A percentile compares a stretch with the other conserved stretches of the same genome.
These are phyloP conservation scores for Trametes pubescens DNA, from an alignment of 1,284 basidiomycete genomes.

Conservation along the genomic window DNA sequence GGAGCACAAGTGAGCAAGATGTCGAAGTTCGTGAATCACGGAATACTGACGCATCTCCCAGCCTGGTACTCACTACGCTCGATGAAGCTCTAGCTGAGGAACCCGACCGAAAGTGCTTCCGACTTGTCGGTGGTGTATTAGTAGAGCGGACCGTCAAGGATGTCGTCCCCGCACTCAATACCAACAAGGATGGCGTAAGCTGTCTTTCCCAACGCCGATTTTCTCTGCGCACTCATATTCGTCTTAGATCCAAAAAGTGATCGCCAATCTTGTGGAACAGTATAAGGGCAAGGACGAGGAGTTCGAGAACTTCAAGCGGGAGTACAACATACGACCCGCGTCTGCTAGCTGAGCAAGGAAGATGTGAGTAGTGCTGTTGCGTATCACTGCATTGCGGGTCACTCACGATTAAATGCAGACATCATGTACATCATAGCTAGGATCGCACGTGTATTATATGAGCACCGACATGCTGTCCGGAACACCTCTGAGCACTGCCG, in stretches of 20 bases:
- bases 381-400: too few species aligned
- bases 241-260: constrained; percentile 79
- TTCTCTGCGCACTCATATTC: constrained; percentile 3
- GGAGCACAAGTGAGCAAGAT: constrained; percentile 75
- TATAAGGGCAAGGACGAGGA: constrained; percentile 91
- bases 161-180: constrained; percentile 89
- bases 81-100: constrained; percentile 80
- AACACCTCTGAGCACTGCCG: background rate
- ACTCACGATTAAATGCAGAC: background rate
- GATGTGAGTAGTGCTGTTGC: background rate
- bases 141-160: constrained; percentile 97
- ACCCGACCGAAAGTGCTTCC: constrained; percentile 94
- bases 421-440: constrained; percentile 2
- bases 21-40: background rate
- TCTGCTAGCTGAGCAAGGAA: constrained; percentile 23
- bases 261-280: constrained; percentile 80
- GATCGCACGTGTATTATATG: background rate
- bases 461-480: background rate
- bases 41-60: constrained; percentile 43
- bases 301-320: constrained; percentile 83
- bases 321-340: constrained; percentile 81
- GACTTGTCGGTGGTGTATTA: constrained; percentile 94
- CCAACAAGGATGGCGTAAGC: constrained; percentile 84
- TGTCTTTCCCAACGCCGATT: background rate
- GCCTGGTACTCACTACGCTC: constrained; percentile 90